Evolutionary conservation across 2,329 filamentous ascomycete species (phyloP).

Genomic region (Cephalotrichum gorgonifer): DNA sequence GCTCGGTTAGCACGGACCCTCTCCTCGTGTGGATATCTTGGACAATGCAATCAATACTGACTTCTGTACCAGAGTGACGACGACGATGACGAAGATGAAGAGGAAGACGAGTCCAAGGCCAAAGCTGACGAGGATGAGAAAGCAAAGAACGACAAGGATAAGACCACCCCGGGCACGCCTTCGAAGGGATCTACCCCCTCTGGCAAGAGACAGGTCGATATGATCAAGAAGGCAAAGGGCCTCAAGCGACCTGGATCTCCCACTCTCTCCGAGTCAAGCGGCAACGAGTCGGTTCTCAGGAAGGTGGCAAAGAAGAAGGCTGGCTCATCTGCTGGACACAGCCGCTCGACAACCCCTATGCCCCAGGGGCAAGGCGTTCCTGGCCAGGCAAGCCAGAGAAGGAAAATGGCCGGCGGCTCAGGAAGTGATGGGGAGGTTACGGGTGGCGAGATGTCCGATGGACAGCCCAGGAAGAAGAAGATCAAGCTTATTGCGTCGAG

Average conservation of each 20-base stretch:
- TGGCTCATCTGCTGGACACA: conserved; percentile 33
- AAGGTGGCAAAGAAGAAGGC: conserved; percentile 62
- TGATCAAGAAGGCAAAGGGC: conserved; percentile 45
- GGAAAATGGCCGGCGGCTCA: conserved; percentile 41
- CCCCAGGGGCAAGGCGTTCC: conserved; percentile 17
- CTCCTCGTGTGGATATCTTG: neutral
- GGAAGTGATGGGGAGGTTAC: conserved; percentile 66
- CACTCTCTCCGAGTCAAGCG: conserved; percentile 80
- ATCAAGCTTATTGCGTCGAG: conserved; percentile 39
- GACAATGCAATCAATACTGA: neutral
- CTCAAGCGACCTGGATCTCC: conserved; percentile 82
- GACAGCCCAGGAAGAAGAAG: conserved; percentile 37
- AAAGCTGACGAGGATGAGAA: conserved; percentile 46
- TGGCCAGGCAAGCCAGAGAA: conserved; percentile 23
- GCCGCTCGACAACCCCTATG: conserved; percentile 45
- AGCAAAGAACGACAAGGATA: conserved; percentile 41
- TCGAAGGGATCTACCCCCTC: conserved; percentile 56
- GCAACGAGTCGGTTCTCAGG: conserved; percentile 78
- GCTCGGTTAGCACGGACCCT: conserved; percentile 16
- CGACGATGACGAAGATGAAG: conserved; percentile 25
- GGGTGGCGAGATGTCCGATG: conserved; percentile 56
- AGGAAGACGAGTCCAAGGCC: conserved; percentile 48
- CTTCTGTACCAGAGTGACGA: conserved; percentile 15
- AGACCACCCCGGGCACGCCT: conserved; percentile 44
- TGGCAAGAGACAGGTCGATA: conserved; percentile 31